A percentile compares a stretch with the other conserved stretches of the same genome.
Evolutionary conservation across 345 rosid genomes (phyloP).

Genomic region (Salix purpurea): DNA sequence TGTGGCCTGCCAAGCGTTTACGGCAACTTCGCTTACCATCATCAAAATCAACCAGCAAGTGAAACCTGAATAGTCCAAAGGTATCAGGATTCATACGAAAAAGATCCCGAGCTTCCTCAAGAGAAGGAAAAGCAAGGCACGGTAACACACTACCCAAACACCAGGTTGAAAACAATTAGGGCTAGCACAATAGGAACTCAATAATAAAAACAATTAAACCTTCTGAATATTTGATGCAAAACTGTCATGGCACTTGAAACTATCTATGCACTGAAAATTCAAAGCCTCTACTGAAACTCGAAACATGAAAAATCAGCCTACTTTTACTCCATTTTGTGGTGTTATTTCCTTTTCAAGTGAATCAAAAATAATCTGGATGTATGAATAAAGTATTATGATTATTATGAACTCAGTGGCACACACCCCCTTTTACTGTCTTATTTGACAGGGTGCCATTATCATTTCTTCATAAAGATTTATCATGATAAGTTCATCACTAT

Average conservation of each 20-base stretch:
- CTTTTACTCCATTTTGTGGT: neutral
- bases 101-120: neutral
- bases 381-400: neutral
- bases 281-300: neutral
- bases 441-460: too few species aligned
- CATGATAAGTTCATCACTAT: neutral
- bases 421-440: too few species aligned
- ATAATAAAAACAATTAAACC: neutral
- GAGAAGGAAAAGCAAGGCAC: neutral
- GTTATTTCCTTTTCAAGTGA: neutral
- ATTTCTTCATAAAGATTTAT: neutral
- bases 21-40: conserved; percentile 86
- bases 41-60: conserved; percentile 83
- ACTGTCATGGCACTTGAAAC: neutral
- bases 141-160: neutral
- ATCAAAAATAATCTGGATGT: neutral
- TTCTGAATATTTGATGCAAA: neutral
- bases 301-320: neutral
- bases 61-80: conserved; percentile 61
- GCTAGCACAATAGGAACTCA: too few species aligned
- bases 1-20: conserved; percentile 81
- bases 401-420: too few species aligned
- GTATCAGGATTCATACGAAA: neutral
- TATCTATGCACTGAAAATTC: neutral
- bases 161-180: neutral